Evolutionary conservation across 176 grass and related monocot species (phyloP), one percentile per base, ranked within the genome.

Genomic region (Raddia guianensis): DNA sequence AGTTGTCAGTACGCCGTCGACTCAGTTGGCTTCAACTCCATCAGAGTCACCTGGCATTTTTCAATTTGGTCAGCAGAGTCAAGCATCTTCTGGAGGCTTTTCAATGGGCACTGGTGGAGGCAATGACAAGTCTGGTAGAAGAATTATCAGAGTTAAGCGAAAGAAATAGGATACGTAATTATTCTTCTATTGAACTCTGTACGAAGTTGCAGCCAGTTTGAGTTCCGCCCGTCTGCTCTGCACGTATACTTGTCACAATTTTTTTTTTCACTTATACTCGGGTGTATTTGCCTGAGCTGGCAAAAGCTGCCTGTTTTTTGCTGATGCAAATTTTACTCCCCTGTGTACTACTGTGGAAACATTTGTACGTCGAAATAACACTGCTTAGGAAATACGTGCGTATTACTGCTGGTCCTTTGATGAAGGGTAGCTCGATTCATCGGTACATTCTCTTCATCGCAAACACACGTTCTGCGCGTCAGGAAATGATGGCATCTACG

Each of bases 131-230:
- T 54, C 87, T 3, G 55, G 55, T 44, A 84, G 87, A 62, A 89
- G 77, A 75, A 75, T 80, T 62, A 3, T 89, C 63, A 89, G 73
- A 75, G 82, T 84, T 56, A 84, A 84, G 76, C 59, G 76, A 74
- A 84, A 61, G 70, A 89, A 89, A 75, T 89, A 84, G 57, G 35
- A 19, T 12, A 56, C 44, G 27, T 27, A 0, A 27, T 20, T 60
- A 9, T 5, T 77, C 5, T 18, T 54, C 9, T 48, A 12, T 61
- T 12, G 12, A 19, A 20, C 20, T 61, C 48, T n/a, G 15, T 48
- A 34, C 33, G 48, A 64, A 58, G 14, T 66, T 18, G 21, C 57
- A 57, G 15, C 49, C 12, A 40, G 47, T 63, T 50, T 35, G 45
- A 20, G 45, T 42, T 15, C 19, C 20, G 13, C 20, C 46, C 42